Evolutionary conservation across 2,329 filamentous ascomycete genomes (phyloP), one percentile per base, ranked within the genome.

Genomic region (Colletotrichum neosansevieriae): DNA sequence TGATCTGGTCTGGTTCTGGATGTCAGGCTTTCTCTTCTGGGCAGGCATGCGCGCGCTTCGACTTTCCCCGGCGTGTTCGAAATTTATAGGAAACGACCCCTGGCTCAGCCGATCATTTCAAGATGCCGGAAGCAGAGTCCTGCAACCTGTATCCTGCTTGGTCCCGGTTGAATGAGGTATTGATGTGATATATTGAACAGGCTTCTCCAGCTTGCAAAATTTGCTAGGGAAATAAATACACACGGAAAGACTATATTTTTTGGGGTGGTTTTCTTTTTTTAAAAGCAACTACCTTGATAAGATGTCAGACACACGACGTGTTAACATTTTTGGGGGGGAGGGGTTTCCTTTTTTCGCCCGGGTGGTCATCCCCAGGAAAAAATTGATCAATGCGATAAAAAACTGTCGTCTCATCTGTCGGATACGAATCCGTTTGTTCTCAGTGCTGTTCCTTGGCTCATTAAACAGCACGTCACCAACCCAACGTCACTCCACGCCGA

Each of bases 231-330:
- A 47, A 45, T 19, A 29, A 34, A 34, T 15, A 44, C 21, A 11
- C 24, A 29, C 7, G 42, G 19, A 54, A 38, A 40, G n/a, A n/a
- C n/a, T n/a, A n/a, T n/a, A n/a, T n/a, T n/a, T n/a, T n/a, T n/a
- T n/a, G n/a, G n/a, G n/a, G n/a, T n/a, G n/a, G n/a, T n/a, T n/a
- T n/a, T n/a, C n/a, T n/a, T n/a, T n/a, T n/a, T n/a, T n/a, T n/a
- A n/a, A 56, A 67, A 66, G 58, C 34, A 67, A 57, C 12, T 24
- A 38, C 40, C 10, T 38, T 40, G 49, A 66, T 54, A 56, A 40
- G 32, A 56, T 36, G 49, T 56, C 44, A 32, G 58, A 61, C 58
- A 62, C 13, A 29, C 40, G 34, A 63, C 40, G 21, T 50, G 44
- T 40, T 32, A 29, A 66, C 54, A 40, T 38, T 11, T 63, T 50